Evolutionary conservation across 495 filamentous ascomycete genomes (phyloP).

Genomic region (Aspergillus cristatus): DNA sequence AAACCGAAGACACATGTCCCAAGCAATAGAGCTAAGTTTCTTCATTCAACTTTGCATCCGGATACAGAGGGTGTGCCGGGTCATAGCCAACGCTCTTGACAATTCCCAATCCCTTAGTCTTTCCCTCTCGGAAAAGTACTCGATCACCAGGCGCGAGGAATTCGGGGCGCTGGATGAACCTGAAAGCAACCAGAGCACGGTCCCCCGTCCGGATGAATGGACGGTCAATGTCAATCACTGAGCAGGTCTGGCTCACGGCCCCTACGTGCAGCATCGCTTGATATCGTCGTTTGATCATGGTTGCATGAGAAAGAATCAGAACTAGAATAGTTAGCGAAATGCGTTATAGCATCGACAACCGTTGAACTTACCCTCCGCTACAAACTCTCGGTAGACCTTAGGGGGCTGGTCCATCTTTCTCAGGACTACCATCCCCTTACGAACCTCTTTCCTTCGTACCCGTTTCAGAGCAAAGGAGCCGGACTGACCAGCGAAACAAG

Average conservation of each 20-base stretch:
- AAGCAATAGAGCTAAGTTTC: neutral
- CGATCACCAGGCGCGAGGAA: conserved; percentile 83
- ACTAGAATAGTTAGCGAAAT: conserved; percentile 41
- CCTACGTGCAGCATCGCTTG: conserved; percentile 98
- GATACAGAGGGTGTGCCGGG: conserved; percentile 46
- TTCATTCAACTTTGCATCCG: conserved; percentile 21
- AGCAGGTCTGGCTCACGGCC: conserved; percentile 88
- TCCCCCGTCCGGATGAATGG: conserved; percentile 92
- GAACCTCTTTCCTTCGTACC: conserved; percentile 82
- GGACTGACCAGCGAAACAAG: conserved; percentile 83
- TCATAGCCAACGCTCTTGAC: conserved; percentile 92
- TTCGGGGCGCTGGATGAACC: conserved; percentile 93
- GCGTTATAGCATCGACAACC: too few relatives aligned
- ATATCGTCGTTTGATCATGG: conserved; percentile 97
- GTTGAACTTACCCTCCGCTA: conserved; percentile 64
- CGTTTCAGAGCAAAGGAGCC: conserved; percentile 85
- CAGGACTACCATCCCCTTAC: conserved; percentile 97
- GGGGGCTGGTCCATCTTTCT: conserved; percentile 65
- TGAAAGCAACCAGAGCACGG: conserved; percentile 82
- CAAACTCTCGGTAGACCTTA: conserved; percentile 85
- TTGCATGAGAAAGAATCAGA: conserved; percentile 89
- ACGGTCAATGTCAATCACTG: conserved; percentile 97
- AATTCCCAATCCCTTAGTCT: conserved; percentile 92
- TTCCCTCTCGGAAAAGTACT: conserved; percentile 85
- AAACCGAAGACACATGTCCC: neutral